Evolutionary conservation across 139 green algal species (phyloP).

Genomic region (Tetradesmus obliquus): DNA sequence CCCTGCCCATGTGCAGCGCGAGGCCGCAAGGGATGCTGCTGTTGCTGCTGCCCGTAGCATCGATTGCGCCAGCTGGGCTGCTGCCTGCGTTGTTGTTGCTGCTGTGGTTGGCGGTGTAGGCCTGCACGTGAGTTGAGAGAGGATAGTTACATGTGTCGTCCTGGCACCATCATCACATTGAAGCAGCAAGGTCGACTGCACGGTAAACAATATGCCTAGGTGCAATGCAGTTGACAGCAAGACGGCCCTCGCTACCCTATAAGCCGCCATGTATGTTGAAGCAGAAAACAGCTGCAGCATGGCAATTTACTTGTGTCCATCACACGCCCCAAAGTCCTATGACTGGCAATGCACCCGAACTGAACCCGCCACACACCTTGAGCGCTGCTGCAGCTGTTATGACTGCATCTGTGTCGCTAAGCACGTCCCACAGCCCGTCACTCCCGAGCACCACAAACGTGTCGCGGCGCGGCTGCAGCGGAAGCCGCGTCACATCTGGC

Average conservation of each 20-base stretch:
- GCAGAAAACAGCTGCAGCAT: too few species aligned
- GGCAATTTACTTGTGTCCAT: not conserved
- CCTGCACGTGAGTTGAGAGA: not conserved
- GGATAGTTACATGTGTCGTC: too few species aligned
- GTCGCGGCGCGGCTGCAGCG: slow-evolving; percentile 54
- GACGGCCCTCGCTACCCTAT: not conserved
- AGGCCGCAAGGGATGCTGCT: not conserved
- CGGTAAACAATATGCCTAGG: too few species aligned
- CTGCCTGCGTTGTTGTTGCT: not conserved
- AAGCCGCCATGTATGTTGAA: too few species aligned
- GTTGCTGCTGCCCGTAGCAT: not conserved
- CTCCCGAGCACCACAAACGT: slow-evolving; percentile 52
- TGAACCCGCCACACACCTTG: not conserved
- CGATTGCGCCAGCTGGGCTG: not conserved
- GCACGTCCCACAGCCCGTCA: slow-evolving; percentile 66
- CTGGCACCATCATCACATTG: too few species aligned
- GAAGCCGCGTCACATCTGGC: slow-evolving; percentile 65
- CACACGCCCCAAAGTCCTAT: not conserved
- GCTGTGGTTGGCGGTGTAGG: slow-evolving; percentile 19
- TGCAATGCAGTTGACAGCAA: too few species aligned
- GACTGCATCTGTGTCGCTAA: slow-evolving; percentile 65
- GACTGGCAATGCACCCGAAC: not conserved
- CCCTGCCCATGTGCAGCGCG: not conserved
- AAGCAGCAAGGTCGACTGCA: too few species aligned
- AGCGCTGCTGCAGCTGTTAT: slow-evolving; percentile 12